These are phyloP conservation scores for Venturia carpophila DNA, from an alignment of 2,329 filamentous ascomycete genomes.

Conservation along the genomic window DNA sequence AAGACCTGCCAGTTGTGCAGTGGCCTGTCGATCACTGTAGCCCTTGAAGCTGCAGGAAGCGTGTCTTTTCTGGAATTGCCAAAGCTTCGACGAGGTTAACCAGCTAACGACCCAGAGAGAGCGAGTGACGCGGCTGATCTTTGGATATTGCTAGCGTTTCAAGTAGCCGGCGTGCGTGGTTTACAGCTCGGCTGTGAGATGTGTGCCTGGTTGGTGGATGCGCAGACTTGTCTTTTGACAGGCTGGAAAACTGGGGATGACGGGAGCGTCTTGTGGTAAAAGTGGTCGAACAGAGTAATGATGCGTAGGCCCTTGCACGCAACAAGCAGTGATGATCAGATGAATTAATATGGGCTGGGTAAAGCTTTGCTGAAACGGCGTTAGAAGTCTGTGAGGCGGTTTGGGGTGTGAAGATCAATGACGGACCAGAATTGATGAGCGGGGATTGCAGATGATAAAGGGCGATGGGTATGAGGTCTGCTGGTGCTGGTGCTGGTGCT, in stretches of 20 bases:
- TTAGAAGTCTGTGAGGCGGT: background rate
- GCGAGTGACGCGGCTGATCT: slow-evolving; percentile 13
- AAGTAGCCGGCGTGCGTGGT: slow-evolving; percentile 2
- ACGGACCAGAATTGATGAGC: background rate
- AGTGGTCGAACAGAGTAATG: slow-evolving; percentile 10
- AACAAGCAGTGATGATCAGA: slow-evolving; percentile 16
- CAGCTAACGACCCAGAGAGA: background rate
- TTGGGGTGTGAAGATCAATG: slow-evolving; percentile 16
- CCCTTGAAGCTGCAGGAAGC: slow-evolving; percentile 9
- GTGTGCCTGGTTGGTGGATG: slow-evolving; percentile 9
- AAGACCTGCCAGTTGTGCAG: background rate
- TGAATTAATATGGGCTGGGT: background rate
- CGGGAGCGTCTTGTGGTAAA: background rate
- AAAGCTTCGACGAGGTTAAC: background rate
- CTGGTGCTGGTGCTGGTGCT: background rate
- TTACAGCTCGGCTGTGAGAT: background rate
- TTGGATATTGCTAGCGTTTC: slow-evolving; percentile 16
- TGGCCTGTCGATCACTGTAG: slow-evolving; percentile 17
- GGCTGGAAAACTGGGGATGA: slow-evolving; percentile 6
- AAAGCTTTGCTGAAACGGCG: slow-evolving; percentile 15
- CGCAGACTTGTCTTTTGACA: slow-evolving; percentile 4
- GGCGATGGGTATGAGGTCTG: slow-evolving; percentile 6
- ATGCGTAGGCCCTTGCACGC: background rate
- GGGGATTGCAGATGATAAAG: slow-evolving; percentile 15
- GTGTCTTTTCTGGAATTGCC: slow-evolving; percentile 12